phyloP scores from a whole-genome alignment of 2,329 filamentous ascomycete genomes.

The Fusarium foetens region DNA sequence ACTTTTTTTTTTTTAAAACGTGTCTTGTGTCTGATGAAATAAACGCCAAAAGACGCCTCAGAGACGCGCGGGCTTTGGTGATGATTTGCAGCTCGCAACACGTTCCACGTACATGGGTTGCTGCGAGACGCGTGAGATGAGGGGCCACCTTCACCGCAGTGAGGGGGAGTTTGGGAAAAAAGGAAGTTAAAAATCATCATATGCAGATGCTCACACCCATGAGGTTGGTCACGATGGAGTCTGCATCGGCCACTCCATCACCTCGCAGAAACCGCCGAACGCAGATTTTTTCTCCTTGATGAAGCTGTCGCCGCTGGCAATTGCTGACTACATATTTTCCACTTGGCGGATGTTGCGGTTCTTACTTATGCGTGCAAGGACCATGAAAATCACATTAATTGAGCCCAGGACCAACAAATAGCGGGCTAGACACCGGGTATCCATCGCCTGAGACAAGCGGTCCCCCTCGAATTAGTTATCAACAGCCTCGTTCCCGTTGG shows the following conservation, averaged over 20 bases:
- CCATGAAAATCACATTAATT: conserved; percentile 35
- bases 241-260: conserved; percentile 32
- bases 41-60: conserved; percentile 32
- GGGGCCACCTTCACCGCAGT: conserved; percentile 31
- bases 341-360: conserved; percentile 32
- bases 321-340: conserved; percentile 15
- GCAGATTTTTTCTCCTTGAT: conserved; percentile 31
- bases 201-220: conserved; percentile 4
- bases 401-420: conserved; percentile 25
- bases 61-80: conserved; percentile 33
- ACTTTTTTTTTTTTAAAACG: conserved; percentile 24
- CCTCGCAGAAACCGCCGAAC: conserved; percentile 17
- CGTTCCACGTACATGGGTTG: conserved; percentile 44
- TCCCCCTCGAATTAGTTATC: conserved; percentile 37
- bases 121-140: conserved; percentile 44
- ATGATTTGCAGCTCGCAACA: conserved; percentile 43
- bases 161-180: conserved; percentile 23
- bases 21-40: conserved; percentile 36
- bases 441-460: conserved; percentile 35
- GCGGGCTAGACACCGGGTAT: conserved; percentile 9
- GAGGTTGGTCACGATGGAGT: conserved; percentile 39
- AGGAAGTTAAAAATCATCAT: conserved; percentile 26
- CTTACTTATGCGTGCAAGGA: conserved; percentile 24
- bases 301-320: conserved; percentile 35
- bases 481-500: conserved; percentile 36